Base-by-base conservation (phyloP, 192 early-diverging fungal genomes). In the Coemansia interrupta region DNA sequence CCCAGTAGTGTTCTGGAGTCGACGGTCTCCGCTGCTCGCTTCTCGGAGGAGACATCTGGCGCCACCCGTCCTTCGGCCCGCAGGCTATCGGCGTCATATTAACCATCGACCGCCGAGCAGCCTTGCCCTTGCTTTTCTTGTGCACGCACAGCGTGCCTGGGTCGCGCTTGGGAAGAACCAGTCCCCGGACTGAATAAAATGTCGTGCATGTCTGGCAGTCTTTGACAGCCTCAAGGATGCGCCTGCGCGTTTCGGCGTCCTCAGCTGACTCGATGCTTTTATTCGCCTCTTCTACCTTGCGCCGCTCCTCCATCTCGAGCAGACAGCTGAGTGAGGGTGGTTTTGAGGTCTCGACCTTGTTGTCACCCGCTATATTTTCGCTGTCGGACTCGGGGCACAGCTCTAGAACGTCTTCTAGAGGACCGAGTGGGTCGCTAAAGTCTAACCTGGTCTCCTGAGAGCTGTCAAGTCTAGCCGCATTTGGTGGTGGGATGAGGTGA, bases 1-100 rank as follows among this genome's bases (percentile, higher is more conserved):
- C 74, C 74, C 74, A 78, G 53, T 68, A 78, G 29, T 78, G 56
- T 3, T 78, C 74, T 1, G 74, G 74, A 4, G 74, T 78, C 38
- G 47, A 54, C 19, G 61, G 64, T 22, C 68, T 58, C 54, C 49
- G 51, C 54, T 55, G 65, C 51, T 68, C 74, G 64, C 67, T 64
- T 24, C 47, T 61, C 0, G 66, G 63, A 14, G 48, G 26, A 36
- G 46, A 43, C 8, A 32, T 36, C 9, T 60, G 42, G 23, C 18
- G 36, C 66, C 43, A 52, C 15, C 43, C 8, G 18, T 18, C 50
- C 45, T 18, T 40, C 41, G 14, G 28, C 52, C 19, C 56, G 61
- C 44, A 36, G 5, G 23, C 29, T 39, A 24, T 40, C 39, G 19
- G 22, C 14, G 19, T 20, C 54, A 23, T 26, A 40, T 26, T 32